Evolutionary conservation across 495 filamentous ascomycete genomes (phyloP).

Genomic region (Pseudomonodictys pantanalensis): DNA sequence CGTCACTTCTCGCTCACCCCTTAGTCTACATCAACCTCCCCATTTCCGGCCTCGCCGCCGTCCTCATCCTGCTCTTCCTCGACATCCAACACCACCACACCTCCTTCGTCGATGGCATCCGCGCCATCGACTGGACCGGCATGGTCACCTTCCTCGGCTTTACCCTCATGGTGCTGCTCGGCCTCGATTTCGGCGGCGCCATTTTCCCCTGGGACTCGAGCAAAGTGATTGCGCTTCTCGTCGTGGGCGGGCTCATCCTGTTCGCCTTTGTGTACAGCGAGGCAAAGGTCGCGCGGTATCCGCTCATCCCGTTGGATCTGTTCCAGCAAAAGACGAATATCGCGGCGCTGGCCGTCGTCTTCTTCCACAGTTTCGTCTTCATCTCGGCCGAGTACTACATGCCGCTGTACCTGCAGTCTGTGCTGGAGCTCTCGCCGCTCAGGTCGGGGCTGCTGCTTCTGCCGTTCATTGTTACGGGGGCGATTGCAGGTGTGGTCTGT

Average conservation of each 20-base stretch:
- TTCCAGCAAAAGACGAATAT: constrained; percentile 38
- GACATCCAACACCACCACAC: constrained; percentile 62
- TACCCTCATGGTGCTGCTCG: constrained; percentile 41
- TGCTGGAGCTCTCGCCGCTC: constrained; percentile 49
- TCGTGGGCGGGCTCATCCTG: constrained; percentile 38
- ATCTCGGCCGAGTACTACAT: constrained; percentile 57
- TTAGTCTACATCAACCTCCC: constrained; percentile 68
- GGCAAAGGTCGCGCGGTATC: constrained; percentile 37
- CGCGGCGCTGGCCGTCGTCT: constrained; percentile 42
- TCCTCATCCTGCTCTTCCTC: constrained; percentile 56
- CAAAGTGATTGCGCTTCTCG: constrained; percentile 43
- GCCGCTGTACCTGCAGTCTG: constrained; percentile 58
- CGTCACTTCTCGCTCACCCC: background rate
- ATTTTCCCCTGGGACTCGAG: constrained; percentile 40
- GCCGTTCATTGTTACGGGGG: constrained; percentile 52
- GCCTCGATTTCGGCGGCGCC: constrained; percentile 42
- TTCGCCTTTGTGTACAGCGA: constrained; percentile 40
- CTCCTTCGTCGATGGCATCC: constrained; percentile 48
- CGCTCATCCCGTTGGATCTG: constrained; percentile 40
- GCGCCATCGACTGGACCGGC: constrained; percentile 52
- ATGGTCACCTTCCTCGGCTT: constrained; percentile 40
- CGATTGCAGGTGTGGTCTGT: constrained; percentile 47
- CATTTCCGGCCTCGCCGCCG: constrained; percentile 53
- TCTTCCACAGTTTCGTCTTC: constrained; percentile 53
- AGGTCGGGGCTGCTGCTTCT: constrained; percentile 53